Evolutionary conservation across 768 basidiomycete genomes (phyloP).

Genomic region (Mycena rebaudengoi): DNA sequence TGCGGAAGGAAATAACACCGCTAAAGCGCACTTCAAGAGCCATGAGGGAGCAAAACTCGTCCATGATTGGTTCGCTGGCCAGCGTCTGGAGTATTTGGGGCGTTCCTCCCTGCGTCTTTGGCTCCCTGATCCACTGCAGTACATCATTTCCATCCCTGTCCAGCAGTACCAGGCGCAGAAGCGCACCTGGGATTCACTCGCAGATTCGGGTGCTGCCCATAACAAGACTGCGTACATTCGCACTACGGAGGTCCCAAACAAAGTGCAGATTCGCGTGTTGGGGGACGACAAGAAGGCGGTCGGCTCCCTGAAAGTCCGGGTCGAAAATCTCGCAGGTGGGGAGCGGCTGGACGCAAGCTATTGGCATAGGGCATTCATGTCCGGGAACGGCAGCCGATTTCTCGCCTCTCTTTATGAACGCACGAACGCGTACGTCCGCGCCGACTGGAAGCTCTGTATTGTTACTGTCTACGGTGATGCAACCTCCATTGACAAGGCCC

Average conservation of each 20-base stretch:
- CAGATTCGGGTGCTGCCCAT: slow-evolving; percentile 38
- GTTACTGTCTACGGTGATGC: slow-evolving; percentile 58
- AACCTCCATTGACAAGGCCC: slow-evolving; percentile 49
- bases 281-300: slow-evolving; percentile 62
- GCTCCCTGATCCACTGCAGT: slow-evolving; percentile 60
- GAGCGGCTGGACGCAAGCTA: slow-evolving; percentile 51
- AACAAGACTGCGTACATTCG: slow-evolving; percentile 45
- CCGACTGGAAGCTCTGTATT: slow-evolving; percentile 53
- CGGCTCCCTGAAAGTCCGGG: slow-evolving; percentile 66
- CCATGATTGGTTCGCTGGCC: slow-evolving; percentile 44
- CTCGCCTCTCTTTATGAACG: slow-evolving; percentile 40
- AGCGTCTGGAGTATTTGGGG: slow-evolving; percentile 37
- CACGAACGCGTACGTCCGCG: slow-evolving; percentile 53
- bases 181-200: slow-evolving; percentile 56
- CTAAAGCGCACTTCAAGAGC: slow-evolving; percentile 55
- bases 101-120: slow-evolving; percentile 46
- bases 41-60: slow-evolving; percentile 58
- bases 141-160: slow-evolving; percentile 54
- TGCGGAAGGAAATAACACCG: slow-evolving; percentile 41
- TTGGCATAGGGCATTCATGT: slow-evolving; percentile 59
- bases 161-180: slow-evolving; percentile 63
- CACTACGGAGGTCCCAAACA: slow-evolving; percentile 17
- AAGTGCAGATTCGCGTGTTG: slow-evolving; percentile 51
- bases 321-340: slow-evolving; percentile 62
- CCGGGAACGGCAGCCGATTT: slow-evolving; percentile 41